These are phyloP conservation scores for Yamagishiella unicocca DNA, from an alignment of 139 green algal genomes.

Conservation along the genomic window DNA sequence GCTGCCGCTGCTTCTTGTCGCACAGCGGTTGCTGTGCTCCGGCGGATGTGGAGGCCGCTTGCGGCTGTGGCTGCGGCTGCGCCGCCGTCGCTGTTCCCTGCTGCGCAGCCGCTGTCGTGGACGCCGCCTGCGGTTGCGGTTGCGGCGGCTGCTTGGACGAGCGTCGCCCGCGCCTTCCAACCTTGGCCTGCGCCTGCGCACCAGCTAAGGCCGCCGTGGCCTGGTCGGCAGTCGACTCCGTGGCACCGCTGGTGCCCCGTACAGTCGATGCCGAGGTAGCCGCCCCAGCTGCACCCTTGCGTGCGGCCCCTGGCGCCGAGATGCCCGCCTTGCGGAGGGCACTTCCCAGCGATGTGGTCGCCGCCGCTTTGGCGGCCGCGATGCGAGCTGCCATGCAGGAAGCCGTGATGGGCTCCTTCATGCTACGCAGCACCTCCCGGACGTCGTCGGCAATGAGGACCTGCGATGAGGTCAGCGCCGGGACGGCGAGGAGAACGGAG, in stretches of 20 bases:
- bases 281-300: no score
- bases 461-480: not conserved
- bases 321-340: no score
- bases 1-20: not conserved
- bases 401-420: slow-evolving; percentile 31
- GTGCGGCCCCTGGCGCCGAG: no score
- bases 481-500: no score
- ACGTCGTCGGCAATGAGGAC: slow-evolving; percentile 44
- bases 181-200: not conserved
- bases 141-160: not conserved
- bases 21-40: not conserved
- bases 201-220: no score
- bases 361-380: not conserved
- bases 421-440: slow-evolving; percentile 24
- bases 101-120: not conserved
- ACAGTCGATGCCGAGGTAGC: no score
- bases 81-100: not conserved
- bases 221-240: no score
- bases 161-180: not conserved
- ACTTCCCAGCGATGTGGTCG: not conserved
- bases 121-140: not conserved
- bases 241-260: no score
- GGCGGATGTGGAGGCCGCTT: not conserved
- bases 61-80: not conserved
- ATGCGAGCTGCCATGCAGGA: slow-evolving; percentile 28